Base-by-base conservation (phyloP, 768 basidiomycete species). In the Ephemerocybe angulata region DNA sequence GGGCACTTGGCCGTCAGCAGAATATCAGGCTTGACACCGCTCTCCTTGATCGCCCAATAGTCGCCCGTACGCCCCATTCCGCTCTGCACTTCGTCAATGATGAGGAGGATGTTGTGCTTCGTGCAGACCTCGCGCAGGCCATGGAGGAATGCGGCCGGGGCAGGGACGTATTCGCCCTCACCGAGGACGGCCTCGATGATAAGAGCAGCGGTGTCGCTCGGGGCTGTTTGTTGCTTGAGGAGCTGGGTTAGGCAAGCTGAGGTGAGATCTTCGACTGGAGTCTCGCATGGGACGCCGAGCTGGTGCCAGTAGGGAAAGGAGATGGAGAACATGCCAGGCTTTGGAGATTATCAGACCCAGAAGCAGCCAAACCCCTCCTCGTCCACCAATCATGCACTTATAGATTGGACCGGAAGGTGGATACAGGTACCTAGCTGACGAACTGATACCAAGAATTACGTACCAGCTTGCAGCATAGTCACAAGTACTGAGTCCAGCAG, bases 281-380 rank as follows among this genome's bases (percentile, higher is more conserved):
- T 85, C 33, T 72, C 70, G 2, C 76, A 76, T 2, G 83, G 71
- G 2, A 87, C 64, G 47, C 84, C 84, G 55, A 83, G 72, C 60
- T 93, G 89, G 67, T 96, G 94, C 92, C 93, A 97, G 76, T 87
- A 98, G 0, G 96, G 96, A 78, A 84, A 98, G 0, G 93, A 84
- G 10, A 84, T 80, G 0, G 82, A 76, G 71, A 85, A 92, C 7
- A 88, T 89, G 4, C 92, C 91, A 2, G 93, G 90, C 92, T 93
- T n/a, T n/a, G n/a, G n/a, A n/a, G n/a, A n/a, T n/a, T n/a, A n/a
- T n/a, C n/a, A n/a, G n/a, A n/a, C n/a, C n/a, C n/a, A n/a, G n/a
- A n/a, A n/a, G n/a, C n/a, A n/a, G n/a, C n/a, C n/a, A n/a, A n/a
- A n/a, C n/a, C n/a, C n/a, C n/a, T n/a, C n/a, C n/a, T n/a, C n/a